Percentiles rank a stretch among this genome's conserved stretches.
Evolutionary conservation across 129 eudicot genomes (phyloP).

Genomic region (Lactuca sativa): DNA sequence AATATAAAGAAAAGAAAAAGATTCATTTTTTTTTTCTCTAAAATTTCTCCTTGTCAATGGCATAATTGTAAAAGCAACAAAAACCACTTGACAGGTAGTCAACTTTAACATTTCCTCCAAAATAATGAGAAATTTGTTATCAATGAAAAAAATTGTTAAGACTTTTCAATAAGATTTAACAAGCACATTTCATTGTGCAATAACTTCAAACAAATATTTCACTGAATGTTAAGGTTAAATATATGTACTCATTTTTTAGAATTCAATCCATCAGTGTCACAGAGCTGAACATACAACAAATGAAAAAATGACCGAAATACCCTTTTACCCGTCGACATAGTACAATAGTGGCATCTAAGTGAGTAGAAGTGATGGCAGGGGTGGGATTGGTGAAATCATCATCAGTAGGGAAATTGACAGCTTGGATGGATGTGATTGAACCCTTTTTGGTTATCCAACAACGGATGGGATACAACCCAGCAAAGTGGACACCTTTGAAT

Average conservation of each 20-base stretch:
- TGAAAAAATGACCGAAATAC: not conserved
- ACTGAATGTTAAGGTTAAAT: conserved; percentile 39
- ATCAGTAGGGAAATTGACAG: conserved; percentile 90
- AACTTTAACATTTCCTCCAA: too few relatives aligned
- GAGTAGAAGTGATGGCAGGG: conserved; percentile 95
- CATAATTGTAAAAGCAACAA: too few relatives aligned
- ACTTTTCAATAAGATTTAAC: too few relatives aligned
- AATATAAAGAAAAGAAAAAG: too few relatives aligned
- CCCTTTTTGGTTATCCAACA: conserved; percentile 95
- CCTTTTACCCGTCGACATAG: conserved; percentile 64
- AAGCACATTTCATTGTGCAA: too few relatives aligned
- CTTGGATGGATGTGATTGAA: conserved; percentile 84
- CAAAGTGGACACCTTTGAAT: conserved; percentile 76
- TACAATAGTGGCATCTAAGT: conserved; percentile 96
- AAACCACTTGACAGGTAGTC: too few relatives aligned
- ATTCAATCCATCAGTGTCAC: not conserved
- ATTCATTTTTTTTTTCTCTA: too few relatives aligned
- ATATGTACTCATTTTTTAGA: conserved; percentile 34
- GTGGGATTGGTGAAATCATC: conserved; percentile 97
- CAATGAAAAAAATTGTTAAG: too few relatives aligned
- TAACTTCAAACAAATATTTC: too few relatives aligned
- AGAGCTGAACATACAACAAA: too few relatives aligned
- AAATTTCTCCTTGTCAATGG: too few relatives aligned
- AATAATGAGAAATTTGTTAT: too few relatives aligned
- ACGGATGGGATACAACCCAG: conserved; percentile 96